phyloP scores from a whole-genome alignment of 148 eudicot genomes.

The Tetragonia tetragonoides region DNA sequence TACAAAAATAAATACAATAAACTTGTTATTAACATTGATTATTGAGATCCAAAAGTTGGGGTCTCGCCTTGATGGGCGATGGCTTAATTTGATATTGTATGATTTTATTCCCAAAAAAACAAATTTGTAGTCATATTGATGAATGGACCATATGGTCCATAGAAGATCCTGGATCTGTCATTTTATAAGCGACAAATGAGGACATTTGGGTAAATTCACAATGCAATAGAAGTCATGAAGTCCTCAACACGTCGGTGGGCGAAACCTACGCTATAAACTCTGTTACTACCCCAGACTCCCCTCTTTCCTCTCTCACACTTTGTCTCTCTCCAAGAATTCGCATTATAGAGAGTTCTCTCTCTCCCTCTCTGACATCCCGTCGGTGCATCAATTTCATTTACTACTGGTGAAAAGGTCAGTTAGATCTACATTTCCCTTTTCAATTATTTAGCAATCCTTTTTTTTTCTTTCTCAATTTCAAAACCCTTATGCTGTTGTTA shows the following conservation, averaged over 20 bases:
- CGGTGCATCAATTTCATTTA: not conserved
- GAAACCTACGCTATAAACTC: conserved; percentile 7
- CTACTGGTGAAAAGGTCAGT: not conserved
- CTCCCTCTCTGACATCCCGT: not conserved
- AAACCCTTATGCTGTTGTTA: not conserved
- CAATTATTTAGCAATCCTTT: not conserved
- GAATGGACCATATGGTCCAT: no score
- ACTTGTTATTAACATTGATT: no score
- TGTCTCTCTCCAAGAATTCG: conserved; percentile 1
- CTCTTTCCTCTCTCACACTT: not conserved
- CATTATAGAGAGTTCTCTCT: not conserved
- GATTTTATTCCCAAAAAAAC: no score
- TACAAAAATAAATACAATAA: no score
- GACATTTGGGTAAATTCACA: not conserved
- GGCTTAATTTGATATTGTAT: no score
- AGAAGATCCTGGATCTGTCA: no score
- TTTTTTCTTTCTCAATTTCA: not conserved
- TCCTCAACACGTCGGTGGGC: conserved; percentile 11
- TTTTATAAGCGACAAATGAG: not conserved
- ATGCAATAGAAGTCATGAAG: no score
- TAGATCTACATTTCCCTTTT: not conserved
- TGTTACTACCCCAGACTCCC: not conserved
- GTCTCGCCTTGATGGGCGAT: no score
- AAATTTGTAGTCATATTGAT: no score
- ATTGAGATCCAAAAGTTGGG: no score